Evolutionary conservation across 768 basidiomycete genomes (phyloP).

Genomic region (Russula griseocarnosa): DNA sequence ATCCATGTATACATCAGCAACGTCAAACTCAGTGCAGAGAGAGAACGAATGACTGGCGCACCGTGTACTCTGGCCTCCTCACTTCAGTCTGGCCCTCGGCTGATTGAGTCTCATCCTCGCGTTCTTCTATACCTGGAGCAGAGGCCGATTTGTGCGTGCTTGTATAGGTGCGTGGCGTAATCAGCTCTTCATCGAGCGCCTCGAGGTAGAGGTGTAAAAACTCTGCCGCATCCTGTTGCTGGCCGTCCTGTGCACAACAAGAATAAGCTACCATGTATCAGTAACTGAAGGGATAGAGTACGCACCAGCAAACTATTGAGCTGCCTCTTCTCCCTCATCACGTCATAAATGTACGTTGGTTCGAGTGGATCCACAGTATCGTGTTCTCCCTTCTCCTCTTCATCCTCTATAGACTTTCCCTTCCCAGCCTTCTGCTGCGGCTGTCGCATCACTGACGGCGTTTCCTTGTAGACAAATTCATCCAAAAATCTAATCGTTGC

Average conservation of each 20-base stretch:
- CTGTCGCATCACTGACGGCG: background rate
- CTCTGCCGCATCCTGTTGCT: constrained; percentile 74
- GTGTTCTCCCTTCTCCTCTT: constrained; percentile 46
- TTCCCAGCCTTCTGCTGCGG: background rate
- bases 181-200: background rate
- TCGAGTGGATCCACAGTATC: background rate
- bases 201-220: background rate
- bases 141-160: too few species aligned
- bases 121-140: background rate
- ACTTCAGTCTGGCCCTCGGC: background rate
- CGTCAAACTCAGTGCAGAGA: background rate
- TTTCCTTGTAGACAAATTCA: background rate
- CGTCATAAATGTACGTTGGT: constrained; percentile 83
- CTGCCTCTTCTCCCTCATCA: constrained; percentile 73
- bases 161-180: background rate
- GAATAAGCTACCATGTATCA: constrained; percentile 4
- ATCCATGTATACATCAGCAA: background rate
- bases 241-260: constrained; percentile 42
- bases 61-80: background rate
- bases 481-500: background rate
- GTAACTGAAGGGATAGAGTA: constrained; percentile 21
- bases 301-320: constrained; percentile 84
- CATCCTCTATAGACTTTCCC: background rate
- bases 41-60: constrained; percentile 31
- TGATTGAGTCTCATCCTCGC: background rate